Percentiles rank a stretch among this genome's conserved stretches.
phyloP scores from a whole-genome alignment of 805 yeast genomes.

The Kluyveromyces siamensis region DNA sequence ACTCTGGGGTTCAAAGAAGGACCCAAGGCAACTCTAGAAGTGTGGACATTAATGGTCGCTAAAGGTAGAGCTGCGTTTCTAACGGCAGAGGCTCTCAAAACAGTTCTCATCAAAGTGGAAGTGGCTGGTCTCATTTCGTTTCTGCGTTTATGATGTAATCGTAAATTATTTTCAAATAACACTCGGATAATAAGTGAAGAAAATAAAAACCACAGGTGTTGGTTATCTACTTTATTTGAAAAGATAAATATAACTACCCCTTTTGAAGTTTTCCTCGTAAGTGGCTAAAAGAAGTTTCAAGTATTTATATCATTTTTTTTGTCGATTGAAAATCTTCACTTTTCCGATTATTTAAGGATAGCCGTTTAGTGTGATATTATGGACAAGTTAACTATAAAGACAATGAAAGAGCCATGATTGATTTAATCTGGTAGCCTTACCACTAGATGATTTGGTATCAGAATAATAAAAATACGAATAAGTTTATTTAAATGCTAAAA shows the following conservation, averaged over 20 bases:
- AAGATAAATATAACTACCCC: too few relatives aligned
- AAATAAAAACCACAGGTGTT: not conserved
- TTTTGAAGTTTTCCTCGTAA: not conserved
- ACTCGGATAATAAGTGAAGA: not conserved
- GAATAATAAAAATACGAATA: not conserved
- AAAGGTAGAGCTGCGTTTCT: not conserved
- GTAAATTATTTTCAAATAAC: not conserved
- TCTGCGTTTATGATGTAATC: not conserved
- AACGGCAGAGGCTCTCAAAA: not conserved
- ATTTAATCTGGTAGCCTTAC: not conserved
- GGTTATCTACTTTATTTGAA: too few relatives aligned
- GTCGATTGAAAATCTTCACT: too few relatives aligned
- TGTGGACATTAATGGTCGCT: not conserved
- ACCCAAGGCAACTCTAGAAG: not conserved
- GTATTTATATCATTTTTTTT: too few relatives aligned
- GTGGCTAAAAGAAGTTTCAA: not conserved
- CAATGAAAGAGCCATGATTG: too few relatives aligned
- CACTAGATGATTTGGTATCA: not conserved
- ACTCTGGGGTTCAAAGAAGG: not conserved
- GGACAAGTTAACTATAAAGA: too few relatives aligned
- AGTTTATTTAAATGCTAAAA: not conserved
- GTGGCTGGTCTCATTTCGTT: constrained; percentile 2
- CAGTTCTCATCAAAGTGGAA: not conserved
- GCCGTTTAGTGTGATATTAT: too few relatives aligned
- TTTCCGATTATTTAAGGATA: too few relatives aligned